Percentiles rank a stretch among this genome's conserved stretches.
Evolutionary conservation across 140 eudicot species (phyloP).

Genomic region (Bidens hawaiensis): DNA sequence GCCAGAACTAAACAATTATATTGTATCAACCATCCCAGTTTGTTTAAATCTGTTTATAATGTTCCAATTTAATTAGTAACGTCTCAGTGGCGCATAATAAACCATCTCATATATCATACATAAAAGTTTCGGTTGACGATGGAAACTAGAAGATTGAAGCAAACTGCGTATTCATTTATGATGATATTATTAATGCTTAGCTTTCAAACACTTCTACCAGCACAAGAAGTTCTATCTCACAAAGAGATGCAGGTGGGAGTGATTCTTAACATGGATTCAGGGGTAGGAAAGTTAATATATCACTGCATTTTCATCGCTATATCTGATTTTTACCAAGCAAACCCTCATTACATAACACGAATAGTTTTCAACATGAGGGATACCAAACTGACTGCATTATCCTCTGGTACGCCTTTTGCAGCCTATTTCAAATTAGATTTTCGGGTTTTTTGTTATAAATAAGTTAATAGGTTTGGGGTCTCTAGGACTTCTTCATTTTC

Average conservation of each 20-base stretch:
- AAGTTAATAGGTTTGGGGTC: too few relatives aligned
- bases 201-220: conserved; percentile 1
- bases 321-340: conserved; percentile 29
- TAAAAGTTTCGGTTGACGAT: neutral
- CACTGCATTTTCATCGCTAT: conserved; percentile 31
- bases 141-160: conserved; percentile 12
- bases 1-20: neutral
- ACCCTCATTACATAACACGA: conserved; percentile 30
- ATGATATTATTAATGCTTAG: conserved; percentile 20
- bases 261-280: conserved; percentile 32
- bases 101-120: neutral
- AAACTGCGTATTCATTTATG: conserved; percentile 3
- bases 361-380: conserved; percentile 24
- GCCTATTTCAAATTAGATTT: neutral
- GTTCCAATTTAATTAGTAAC: neutral
- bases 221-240: neutral
- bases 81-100: neutral
- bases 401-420: conserved; percentile 11
- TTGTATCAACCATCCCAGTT: neutral
- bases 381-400: conserved; percentile 15
- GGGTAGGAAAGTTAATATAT: conserved; percentile 9
- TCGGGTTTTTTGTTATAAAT: neutral
- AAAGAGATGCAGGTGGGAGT: conserved; percentile 27
- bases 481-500: too few relatives aligned
- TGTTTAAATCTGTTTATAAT: neutral